phyloP scores from a whole-genome alignment of 2,329 filamentous ascomycete genomes.

The Fusarium denticulatum region DNA sequence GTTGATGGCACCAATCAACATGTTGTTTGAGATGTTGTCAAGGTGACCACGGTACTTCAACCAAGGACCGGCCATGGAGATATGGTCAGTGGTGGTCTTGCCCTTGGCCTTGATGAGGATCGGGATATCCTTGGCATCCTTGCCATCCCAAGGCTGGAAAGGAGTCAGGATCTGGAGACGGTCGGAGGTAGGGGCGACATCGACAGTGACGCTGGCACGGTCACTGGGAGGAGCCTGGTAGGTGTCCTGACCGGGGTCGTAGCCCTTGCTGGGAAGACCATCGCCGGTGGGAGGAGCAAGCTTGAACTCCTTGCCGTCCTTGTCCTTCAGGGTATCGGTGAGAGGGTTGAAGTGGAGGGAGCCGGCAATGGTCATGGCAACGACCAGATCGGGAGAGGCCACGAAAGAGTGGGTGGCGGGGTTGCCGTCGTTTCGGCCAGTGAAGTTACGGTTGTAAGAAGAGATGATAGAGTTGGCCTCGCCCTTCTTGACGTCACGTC shows the following conservation, averaged over 20 bases:
- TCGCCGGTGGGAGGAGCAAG: constrained; percentile 82
- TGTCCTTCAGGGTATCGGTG: constrained; percentile 90
- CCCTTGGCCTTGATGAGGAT: constrained; percentile 98
- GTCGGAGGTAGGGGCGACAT: constrained; percentile 88
- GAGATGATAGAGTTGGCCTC: constrained; percentile 96
- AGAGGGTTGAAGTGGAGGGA: constrained; percentile 94
- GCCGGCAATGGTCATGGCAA: constrained; percentile 86
- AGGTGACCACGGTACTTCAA: constrained; percentile 98
- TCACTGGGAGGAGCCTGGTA: constrained; percentile 94
- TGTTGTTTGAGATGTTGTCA: constrained; percentile 99
- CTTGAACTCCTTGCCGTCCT: constrained; percentile 95
- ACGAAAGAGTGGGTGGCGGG: constrained; percentile 94
- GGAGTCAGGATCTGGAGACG: constrained; percentile 92
- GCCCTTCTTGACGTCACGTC: constrained; percentile 92
- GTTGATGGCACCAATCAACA: constrained; percentile 98
- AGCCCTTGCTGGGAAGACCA: constrained; percentile 82
- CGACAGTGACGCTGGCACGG: constrained; percentile 76
- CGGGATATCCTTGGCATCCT: constrained; percentile 84
- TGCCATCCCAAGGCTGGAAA: constrained; percentile 90
- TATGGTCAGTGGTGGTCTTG: constrained; percentile 99
- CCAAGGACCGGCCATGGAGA: constrained; percentile 96
- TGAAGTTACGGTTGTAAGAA: constrained; percentile 99
- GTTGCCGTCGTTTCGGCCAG: constrained; percentile 96
- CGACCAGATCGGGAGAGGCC: constrained; percentile 88
- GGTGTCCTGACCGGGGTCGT: constrained; percentile 90